A percentile compares a stretch with the other conserved stretches of the same genome.
These are phyloP conservation scores for Geranium incanum DNA, from an alignment of 441 rosid species.

Conservation along the genomic window DNA sequence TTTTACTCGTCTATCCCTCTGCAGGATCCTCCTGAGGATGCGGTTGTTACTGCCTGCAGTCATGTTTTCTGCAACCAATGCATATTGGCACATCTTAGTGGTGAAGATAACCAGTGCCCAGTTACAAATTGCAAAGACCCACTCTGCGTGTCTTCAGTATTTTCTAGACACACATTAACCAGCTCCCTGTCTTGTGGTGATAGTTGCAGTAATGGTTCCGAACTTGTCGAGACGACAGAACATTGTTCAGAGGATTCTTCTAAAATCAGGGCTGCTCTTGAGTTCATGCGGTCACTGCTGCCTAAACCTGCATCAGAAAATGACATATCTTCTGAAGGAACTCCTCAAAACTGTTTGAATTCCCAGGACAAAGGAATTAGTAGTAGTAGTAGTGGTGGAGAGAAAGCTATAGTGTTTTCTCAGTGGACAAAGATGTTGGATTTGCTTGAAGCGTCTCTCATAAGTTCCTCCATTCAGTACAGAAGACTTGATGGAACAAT, in stretches of 20 bases:
- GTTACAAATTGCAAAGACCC: conserved; percentile 46
- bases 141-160: conserved; percentile 42
- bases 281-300: conserved; percentile 60
- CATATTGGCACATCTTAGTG: conserved; percentile 56
- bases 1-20: not conserved
- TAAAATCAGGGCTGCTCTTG: conserved; percentile 77
- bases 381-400: conserved; percentile 37
- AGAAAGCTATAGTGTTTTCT: conserved; percentile 83
- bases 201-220: conserved; percentile 27
- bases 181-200: conserved; percentile 33
- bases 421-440: conserved; percentile 96
- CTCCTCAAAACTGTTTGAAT: conserved; percentile 26
- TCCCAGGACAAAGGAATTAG: conserved; percentile 22
- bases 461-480: conserved; percentile 54
- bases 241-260: conserved; percentile 44
- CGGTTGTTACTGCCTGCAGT: conserved; percentile 67
- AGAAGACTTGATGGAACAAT: conserved; percentile 93
- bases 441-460: conserved; percentile 65
- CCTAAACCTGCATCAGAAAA: conserved; percentile 29
- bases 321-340: conserved; percentile 23
- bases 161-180: conserved; percentile 43
- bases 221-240: conserved; percentile 24
- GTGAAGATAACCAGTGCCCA: conserved; percentile 69
- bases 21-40: conserved; percentile 94
- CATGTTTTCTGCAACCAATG: conserved; percentile 92